Evolutionary conservation across 805 yeast genomes (phyloP).

Genomic region (Jamesozyma spencerorum): DNA sequence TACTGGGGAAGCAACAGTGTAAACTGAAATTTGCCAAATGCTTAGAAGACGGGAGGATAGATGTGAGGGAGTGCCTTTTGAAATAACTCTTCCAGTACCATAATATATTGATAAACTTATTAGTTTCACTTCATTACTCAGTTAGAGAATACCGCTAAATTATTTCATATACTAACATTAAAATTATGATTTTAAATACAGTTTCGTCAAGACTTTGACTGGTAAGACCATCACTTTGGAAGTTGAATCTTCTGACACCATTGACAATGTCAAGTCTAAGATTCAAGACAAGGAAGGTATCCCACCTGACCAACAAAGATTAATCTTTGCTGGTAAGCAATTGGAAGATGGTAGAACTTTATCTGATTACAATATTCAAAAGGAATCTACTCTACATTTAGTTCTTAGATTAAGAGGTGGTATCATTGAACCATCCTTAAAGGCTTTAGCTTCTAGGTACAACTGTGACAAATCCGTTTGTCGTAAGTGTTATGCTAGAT

Average conservation of each 20-base stretch:
- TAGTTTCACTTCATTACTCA: too few species aligned
- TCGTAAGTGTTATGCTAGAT: conserved; percentile 99
- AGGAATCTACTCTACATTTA: conserved; percentile 95
- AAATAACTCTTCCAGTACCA: too few species aligned
- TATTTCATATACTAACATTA: conserved; percentile 12
- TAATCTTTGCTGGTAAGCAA: conserved; percentile 99
- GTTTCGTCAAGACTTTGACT: conserved; percentile 78
- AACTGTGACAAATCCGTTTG: conserved; percentile 99
- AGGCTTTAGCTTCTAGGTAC: conserved; percentile 98
- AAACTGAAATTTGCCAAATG: too few species aligned
- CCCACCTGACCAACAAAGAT: conserved; percentile 99
- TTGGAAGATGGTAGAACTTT: conserved; percentile 98
- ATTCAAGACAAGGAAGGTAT: conserved; percentile 99
- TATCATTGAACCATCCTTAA: conserved; percentile 98
- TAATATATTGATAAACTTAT: too few species aligned
- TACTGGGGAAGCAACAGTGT: too few species aligned
- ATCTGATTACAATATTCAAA: conserved; percentile 99
- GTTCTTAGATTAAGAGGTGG: conserved; percentile 97
- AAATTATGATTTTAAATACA: conserved; percentile 11
- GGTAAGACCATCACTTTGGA: conserved; percentile 96
- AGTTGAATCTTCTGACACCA: conserved; percentile 98
- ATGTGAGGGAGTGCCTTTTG: too few species aligned
- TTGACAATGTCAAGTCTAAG: conserved; percentile 97
- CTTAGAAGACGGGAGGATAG: too few species aligned
- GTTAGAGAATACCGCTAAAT: too few species aligned